A percentile compares a stretch with the other conserved stretches of the same genome.
Conservation (phyloP, 495 filamentous ascomycete species). For the Lasiosphaeris hirsuta region DNA sequence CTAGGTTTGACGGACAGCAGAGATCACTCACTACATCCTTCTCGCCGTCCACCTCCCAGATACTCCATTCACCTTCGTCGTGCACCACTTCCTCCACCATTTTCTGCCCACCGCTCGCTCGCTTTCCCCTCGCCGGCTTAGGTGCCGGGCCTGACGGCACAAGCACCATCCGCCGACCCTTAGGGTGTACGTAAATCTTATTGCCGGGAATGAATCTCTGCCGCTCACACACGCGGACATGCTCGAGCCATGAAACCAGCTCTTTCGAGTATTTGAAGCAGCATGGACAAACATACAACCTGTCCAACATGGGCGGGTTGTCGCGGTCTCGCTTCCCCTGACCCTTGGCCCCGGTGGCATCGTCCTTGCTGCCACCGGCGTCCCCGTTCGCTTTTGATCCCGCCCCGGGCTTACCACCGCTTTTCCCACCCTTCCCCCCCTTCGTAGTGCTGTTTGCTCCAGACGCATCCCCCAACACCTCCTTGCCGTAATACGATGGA, state of each 20-base stretch:
- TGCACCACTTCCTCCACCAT: slow-evolving; percentile 57
- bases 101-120: slow-evolving; percentile 38
- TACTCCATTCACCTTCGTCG: slow-evolving; percentile 51
- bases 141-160: slow-evolving; percentile 27
- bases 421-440: slow-evolving; percentile 23
- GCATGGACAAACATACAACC: slow-evolving; percentile 83
- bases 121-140: slow-evolving; percentile 43
- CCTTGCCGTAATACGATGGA: slow-evolving; percentile 72
- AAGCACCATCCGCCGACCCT: slow-evolving; percentile 32
- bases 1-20: neutral
- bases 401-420: neutral
- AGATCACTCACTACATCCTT: slow-evolving; percentile 60
- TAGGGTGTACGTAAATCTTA: slow-evolving; percentile 50
- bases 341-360: slow-evolving; percentile 35
- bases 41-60: slow-evolving; percentile 93
- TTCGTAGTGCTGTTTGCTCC: slow-evolving; percentile 12
- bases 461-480: slow-evolving; percentile 53
- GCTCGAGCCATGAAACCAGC: slow-evolving; percentile 52
- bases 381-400: slow-evolving; percentile 6
- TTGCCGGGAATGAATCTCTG: slow-evolving; percentile 38
- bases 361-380: slow-evolving; percentile 19
- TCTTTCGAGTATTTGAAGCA: slow-evolving; percentile 92
- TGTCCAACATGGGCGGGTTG: slow-evolving; percentile 44
- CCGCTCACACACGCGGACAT: slow-evolving; percentile 42
- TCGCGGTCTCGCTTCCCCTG: slow-evolving; percentile 29